Base-by-base conservation (phyloP, 2,329 filamentous ascomycete species). In the Penicillium sclerotigenum region DNA sequence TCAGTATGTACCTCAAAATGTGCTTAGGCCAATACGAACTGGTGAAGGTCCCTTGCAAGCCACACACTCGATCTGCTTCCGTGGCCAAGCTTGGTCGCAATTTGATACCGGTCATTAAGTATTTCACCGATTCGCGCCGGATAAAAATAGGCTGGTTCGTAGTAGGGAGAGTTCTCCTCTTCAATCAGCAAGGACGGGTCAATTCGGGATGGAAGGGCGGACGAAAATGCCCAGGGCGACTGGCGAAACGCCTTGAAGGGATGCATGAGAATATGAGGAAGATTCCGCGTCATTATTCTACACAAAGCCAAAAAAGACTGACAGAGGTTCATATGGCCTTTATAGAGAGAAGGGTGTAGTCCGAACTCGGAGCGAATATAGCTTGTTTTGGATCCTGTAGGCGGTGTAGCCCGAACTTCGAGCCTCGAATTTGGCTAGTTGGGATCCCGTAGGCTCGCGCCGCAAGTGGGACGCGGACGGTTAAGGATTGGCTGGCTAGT, bases 11-110 rank as follows among this genome's bases (percentile, higher is more conserved):
- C 20, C 29, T 33, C 20, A 41, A 45, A 22, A 28, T 36, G 22
- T 13, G 18, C 50, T 38, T 47, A 40, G 37, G 22, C n/a, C 14
- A 38, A 41, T 45, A 65, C 63, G 31, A 47, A 69, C 64, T 60
- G 58, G 48, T 64, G 29, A 37, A 68, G 59, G 47, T 69, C 66
- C 37, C 59, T 47, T 31, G 64, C 64, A 43, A 69, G 63, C 66
- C 67, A 69, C 3, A 68, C 54, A 36, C 54, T 68, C n/a, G 65
- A 67, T 36, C 52, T 62, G 20, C 37, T 57, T 24, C 65, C 64
- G 36, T 62, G 60, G 7, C 67, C 67, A 38, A 69, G 57, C 47
- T 69, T 69, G 5, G 57, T 54, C 13, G 61, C 56, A 40, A 67
- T 47, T 47, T 67, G 63, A 53, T 69, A 69, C 40, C 62, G 48